These are phyloP conservation scores for Penicillium sp. DNA, from an alignment of 2,329 filamentous ascomycete species.

Conservation along the genomic window DNA sequence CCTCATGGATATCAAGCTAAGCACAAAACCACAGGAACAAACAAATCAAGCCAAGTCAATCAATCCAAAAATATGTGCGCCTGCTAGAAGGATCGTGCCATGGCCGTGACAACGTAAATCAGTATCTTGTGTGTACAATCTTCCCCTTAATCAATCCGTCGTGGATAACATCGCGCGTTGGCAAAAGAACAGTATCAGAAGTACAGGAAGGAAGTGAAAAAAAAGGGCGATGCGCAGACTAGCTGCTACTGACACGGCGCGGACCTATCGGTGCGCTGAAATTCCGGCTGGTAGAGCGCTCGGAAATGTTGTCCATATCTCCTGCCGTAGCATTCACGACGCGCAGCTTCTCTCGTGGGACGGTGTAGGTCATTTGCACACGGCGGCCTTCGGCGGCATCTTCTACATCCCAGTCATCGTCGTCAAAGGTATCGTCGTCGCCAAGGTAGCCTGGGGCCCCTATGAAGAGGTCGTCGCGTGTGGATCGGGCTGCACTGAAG, in stretches of 20 bases:
- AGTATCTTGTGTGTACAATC: constrained; percentile 15
- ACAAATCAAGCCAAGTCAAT: constrained; percentile 1
- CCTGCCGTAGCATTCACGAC: constrained; percentile 76
- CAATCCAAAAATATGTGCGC: constrained; percentile 2
- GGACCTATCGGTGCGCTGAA: constrained; percentile 13
- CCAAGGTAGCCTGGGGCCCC: constrained; percentile 25
- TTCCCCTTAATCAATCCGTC: background rate
- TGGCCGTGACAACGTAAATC: constrained; percentile 7
- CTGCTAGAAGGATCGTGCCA: constrained; percentile 5
- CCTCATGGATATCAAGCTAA: constrained; percentile 13
- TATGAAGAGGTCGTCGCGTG: constrained; percentile 29
- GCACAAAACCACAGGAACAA: constrained; percentile 11
- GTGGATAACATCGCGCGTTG: constrained; percentile 4
- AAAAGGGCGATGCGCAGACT: constrained; percentile 9
- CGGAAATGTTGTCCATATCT: constrained; percentile 34
- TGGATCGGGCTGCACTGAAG: constrained; percentile 16
- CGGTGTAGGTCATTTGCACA: constrained; percentile 88
- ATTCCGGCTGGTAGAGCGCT: constrained; percentile 27
- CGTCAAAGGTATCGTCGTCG: constrained; percentile 25
- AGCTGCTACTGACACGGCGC: constrained; percentile 18
- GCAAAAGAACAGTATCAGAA: constrained; percentile 8
- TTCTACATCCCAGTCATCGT: constrained; percentile 70
- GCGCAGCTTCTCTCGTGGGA: constrained; percentile 77
- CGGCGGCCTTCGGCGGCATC: constrained; percentile 66
- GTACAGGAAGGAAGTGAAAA: constrained; percentile 9